Conservation (phyloP, 768 basidiomycete genomes). For the Russula sp. region DNA sequence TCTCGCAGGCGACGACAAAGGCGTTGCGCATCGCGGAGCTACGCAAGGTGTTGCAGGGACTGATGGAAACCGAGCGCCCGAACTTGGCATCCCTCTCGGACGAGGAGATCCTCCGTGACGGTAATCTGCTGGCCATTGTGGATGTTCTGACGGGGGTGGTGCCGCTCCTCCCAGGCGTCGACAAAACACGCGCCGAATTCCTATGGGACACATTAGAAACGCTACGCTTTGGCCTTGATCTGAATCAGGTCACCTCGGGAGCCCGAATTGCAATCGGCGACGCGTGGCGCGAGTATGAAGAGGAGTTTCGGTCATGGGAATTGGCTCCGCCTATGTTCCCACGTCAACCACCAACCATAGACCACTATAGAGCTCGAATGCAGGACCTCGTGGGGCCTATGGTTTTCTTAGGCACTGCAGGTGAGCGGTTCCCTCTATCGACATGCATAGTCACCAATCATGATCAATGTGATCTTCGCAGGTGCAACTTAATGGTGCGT, state of each 20-base stretch:
- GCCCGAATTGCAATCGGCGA: not conserved
- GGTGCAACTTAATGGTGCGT: not conserved
- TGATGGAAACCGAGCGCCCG: slow-evolving; percentile 2
- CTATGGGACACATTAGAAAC: slow-evolving; percentile 17
- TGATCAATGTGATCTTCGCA: not conserved
- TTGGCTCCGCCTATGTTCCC: not conserved
- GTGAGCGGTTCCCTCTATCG: not conserved
- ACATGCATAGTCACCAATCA: not conserved
- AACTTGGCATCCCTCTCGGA: not conserved
- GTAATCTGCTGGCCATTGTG: slow-evolving; percentile 7
- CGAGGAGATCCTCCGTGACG: slow-evolving; percentile 11
- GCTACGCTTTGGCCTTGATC: slow-evolving; percentile 4
- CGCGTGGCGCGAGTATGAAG: slow-evolving; percentile 9
- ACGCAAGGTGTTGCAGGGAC: slow-evolving; percentile 2
- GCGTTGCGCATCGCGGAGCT: slow-evolving; percentile 16
- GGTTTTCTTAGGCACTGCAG: not conserved
- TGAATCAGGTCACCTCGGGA: not conserved
- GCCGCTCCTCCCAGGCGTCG: slow-evolving; percentile 11
- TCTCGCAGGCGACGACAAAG: not conserved
- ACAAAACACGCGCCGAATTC: slow-evolving; percentile 3
- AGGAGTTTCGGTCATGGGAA: not conserved
- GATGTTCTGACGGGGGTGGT: slow-evolving; percentile 11
- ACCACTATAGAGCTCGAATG: slow-evolving; percentile 13
- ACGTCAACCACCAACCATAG: not conserved
- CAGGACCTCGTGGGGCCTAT: slow-evolving; percentile 6